Percentiles rank a stretch among this genome's conserved stretches.
phyloP scores from a whole-genome alignment of 495 filamentous ascomycete species.

The Choiromyces venosus region DNA sequence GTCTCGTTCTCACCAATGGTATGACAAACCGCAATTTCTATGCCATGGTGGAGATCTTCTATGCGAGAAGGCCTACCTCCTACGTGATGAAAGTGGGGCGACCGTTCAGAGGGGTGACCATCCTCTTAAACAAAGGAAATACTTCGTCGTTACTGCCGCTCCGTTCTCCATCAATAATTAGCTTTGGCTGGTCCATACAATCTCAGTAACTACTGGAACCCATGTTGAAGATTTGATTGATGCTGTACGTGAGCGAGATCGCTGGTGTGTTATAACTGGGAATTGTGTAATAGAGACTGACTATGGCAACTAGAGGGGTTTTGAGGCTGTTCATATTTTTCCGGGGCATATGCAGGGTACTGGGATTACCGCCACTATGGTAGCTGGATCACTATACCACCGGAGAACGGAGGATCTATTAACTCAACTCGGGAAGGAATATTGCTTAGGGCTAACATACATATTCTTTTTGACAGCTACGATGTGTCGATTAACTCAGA shows the following conservation, averaged over 20 bases:
- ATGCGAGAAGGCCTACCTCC: conserved; percentile 27
- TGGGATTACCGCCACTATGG: too few species aligned
- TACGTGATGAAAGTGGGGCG: conserved; percentile 37
- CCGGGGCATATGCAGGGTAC: too few species aligned
- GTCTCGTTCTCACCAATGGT: conserved; percentile 42
- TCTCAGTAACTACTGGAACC: conserved; percentile 35
- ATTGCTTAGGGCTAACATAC: conserved; percentile 39
- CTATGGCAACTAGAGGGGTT: conserved; percentile 37
- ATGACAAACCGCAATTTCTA: conserved; percentile 45
- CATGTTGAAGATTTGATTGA: conserved; percentile 40
- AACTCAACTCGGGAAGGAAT: conserved; percentile 46
- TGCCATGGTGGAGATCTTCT: conserved; percentile 42
- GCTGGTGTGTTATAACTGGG: too few species aligned
- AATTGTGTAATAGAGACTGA: too few species aligned
- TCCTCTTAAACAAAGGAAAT: conserved; percentile 40
- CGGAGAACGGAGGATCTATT: conserved; percentile 26
- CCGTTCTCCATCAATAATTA: conserved; percentile 42
- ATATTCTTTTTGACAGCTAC: too few species aligned
- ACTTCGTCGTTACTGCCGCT: conserved; percentile 40
- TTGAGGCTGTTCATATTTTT: conserved; percentile 45
- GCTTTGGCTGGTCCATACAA: conserved; percentile 36
- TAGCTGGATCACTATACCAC: too few species aligned
- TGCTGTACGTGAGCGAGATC: conserved; percentile 38
- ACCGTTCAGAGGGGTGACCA: conserved; percentile 37
- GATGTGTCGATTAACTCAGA: conserved; percentile 31